These are phyloP conservation scores for Gastrodia elata DNA, from an alignment of 106 monocot species.

Conservation along the genomic window DNA sequence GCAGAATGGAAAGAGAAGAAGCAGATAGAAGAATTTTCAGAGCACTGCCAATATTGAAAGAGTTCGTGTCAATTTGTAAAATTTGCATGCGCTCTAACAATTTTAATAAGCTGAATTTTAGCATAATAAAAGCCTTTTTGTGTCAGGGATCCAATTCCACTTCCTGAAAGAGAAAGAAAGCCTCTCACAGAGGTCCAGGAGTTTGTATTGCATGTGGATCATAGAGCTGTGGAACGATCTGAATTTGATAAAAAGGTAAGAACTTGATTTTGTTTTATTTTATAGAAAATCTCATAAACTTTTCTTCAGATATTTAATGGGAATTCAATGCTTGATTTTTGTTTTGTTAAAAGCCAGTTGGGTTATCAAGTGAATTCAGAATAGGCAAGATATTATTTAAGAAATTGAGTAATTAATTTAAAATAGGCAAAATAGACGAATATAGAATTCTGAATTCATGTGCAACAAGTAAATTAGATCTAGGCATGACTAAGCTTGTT, in stretches of 20 bases:
- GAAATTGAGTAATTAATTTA: too few relatives aligned
- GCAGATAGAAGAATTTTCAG: conserved; percentile 49
- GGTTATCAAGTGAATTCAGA: too few relatives aligned
- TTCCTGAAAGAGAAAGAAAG: conserved; percentile 71
- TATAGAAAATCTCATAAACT: too few relatives aligned
- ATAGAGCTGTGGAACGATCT: conserved; percentile 66
- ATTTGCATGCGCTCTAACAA: not conserved
- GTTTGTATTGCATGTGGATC: conserved; percentile 69
- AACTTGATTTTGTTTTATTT: too few relatives aligned
- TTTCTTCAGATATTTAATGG: too few relatives aligned
- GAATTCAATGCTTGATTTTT: too few relatives aligned
- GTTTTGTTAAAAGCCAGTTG: too few relatives aligned
- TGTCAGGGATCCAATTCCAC: conserved; percentile 71
- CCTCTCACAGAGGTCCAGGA: conserved; percentile 81
- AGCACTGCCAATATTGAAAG: conserved; percentile 62
- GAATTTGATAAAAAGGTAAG: conserved; percentile 86
- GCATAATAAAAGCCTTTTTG: not conserved
- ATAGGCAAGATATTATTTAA: too few relatives aligned
- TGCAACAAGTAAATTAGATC: too few relatives aligned
- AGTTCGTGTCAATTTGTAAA: conserved; percentile 16
- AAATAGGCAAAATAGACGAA: too few relatives aligned
- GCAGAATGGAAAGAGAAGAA: conserved; percentile 68
- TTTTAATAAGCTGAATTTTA: not conserved
- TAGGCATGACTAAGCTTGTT: too few relatives aligned
- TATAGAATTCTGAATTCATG: too few relatives aligned